Percentiles rank a stretch among this genome's conserved stretches.
These are phyloP conservation scores for Ceriops tagal DNA, from an alignment of 345 rosid species.

Conservation along the genomic window DNA sequence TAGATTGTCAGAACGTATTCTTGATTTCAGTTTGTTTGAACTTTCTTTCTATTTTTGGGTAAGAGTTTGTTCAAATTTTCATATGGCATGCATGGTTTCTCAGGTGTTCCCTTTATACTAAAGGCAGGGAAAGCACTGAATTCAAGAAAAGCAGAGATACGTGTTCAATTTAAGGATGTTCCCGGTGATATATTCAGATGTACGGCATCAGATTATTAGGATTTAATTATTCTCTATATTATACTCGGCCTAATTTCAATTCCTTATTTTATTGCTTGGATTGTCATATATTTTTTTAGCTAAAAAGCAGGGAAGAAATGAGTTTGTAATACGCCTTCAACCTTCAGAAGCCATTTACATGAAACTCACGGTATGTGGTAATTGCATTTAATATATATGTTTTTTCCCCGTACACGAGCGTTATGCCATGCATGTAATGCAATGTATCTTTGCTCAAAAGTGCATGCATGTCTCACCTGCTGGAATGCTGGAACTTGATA, in stretches of 20 bases:
- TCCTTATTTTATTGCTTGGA: constrained; percentile 8
- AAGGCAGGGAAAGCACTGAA: constrained; percentile 98
- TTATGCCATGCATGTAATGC: constrained; percentile 49
- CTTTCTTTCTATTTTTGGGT: too few species aligned
- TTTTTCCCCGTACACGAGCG: constrained; percentile 54
- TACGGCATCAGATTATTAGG: constrained; percentile 26
- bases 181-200: constrained; percentile 97
- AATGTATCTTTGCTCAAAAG: not conserved
- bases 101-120: constrained; percentile 93
- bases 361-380: constrained; percentile 79
- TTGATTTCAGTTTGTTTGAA: constrained; percentile 1
- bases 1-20: not conserved
- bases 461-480: not conserved
- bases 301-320: constrained; percentile 95
- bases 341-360: constrained; percentile 97
- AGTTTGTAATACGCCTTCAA: constrained; percentile 93
- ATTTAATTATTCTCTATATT: constrained; percentile 1
- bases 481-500: not conserved
- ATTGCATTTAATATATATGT: not conserved
- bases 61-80: not conserved
- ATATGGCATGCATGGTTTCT: constrained; percentile 17
- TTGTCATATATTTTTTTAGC: constrained; percentile 38
- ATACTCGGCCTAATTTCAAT: not conserved
- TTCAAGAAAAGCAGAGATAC: constrained; percentile 98
- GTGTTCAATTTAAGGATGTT: constrained; percentile 96